phyloP scores from a whole-genome alignment of 345 rosid genomes.

The Leavenworthia alabamica region DNA sequence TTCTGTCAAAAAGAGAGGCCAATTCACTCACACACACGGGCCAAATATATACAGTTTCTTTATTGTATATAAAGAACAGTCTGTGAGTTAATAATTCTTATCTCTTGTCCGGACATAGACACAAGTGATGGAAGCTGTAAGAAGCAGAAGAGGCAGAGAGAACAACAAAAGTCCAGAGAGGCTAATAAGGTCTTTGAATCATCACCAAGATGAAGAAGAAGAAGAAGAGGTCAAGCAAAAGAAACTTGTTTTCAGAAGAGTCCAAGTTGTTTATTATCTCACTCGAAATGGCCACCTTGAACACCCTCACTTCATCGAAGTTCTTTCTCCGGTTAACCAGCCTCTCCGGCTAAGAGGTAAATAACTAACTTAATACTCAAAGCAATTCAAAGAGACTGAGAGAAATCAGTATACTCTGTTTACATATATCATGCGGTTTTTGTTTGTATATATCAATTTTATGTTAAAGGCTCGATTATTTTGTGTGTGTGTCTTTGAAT shows the following conservation, averaged over 20 bases:
- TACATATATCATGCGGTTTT: background rate
- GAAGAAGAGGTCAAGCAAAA: slow-evolving; percentile 18
- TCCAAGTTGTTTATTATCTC: slow-evolving; percentile 79
- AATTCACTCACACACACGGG: slow-evolving; percentile 7
- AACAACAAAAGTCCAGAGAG: slow-evolving; percentile 29
- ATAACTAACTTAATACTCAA: background rate
- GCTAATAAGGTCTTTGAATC: slow-evolving; percentile 17
- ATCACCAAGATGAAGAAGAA: slow-evolving; percentile 2
- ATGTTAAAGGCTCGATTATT: background rate
- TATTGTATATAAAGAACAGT: slow-evolving; percentile 2
- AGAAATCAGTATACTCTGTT: background rate
- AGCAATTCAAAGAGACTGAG: background rate
- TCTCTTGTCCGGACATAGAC: slow-evolving; percentile 25
- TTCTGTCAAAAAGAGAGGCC: background rate
- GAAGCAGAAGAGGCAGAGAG: slow-evolving; percentile 28
- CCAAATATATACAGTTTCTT: background rate
- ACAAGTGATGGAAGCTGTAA: slow-evolving; percentile 23
- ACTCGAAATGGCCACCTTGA: slow-evolving; percentile 87
- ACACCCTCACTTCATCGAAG: slow-evolving; percentile 89
- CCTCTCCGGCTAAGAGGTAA: slow-evolving; percentile 81
- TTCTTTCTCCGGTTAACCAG: slow-evolving; percentile 50
- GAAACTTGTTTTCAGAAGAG: slow-evolving; percentile 31
- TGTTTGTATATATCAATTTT: background rate
- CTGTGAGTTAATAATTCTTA: slow-evolving; percentile 10
- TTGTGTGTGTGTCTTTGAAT: background rate